Evolutionary conservation across 2,329 filamentous ascomycete genomes (phyloP).

Genomic region (Acrocalymma vagum): DNA sequence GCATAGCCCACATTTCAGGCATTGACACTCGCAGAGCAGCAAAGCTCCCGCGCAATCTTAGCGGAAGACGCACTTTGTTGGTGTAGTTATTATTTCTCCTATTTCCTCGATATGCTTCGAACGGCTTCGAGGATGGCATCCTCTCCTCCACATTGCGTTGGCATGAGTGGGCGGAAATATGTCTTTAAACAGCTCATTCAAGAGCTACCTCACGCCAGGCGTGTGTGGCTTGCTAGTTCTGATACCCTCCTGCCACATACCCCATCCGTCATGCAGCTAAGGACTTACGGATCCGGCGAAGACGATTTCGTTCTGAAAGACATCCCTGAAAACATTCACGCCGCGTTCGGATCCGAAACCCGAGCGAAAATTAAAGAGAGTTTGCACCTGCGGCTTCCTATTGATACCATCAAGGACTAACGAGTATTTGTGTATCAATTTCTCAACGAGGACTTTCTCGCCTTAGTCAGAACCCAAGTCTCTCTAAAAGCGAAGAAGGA

Average conservation of each 20-base stretch:
- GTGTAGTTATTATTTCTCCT: too few species aligned
- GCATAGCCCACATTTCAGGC: too few species aligned
- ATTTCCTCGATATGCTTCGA: too few species aligned
- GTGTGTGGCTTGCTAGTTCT: constrained; percentile 40
- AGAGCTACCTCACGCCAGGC: constrained; percentile 38
- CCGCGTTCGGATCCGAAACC: constrained; percentile 1
- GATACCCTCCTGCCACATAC: constrained; percentile 13
- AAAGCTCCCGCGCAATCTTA: too few species aligned
- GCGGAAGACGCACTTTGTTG: too few species aligned
- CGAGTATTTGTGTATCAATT: constrained; percentile 24
- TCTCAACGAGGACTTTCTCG: constrained; percentile 20
- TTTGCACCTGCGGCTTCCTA: not conserved
- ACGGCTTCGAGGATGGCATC: too few species aligned
- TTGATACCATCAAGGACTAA: constrained; percentile 15
- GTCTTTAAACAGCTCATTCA: constrained; percentile 41
- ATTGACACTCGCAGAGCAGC: too few species aligned
- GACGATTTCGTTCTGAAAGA: constrained; percentile 2
- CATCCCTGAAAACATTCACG: constrained; percentile 1
- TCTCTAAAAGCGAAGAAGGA: constrained; percentile 13
- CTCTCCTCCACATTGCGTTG: too few species aligned
- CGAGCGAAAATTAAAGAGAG: constrained; percentile 1
- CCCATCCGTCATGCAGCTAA: constrained; percentile 3
- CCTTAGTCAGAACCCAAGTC: constrained; percentile 12
- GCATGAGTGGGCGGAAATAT: constrained; percentile 41
- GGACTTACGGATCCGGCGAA: not conserved